Percentiles rank a stretch among this genome's conserved stretches.
Evolutionary conservation across 176 grass and related monocot species (phyloP).

Genomic region (Eleusine coracana): DNA sequence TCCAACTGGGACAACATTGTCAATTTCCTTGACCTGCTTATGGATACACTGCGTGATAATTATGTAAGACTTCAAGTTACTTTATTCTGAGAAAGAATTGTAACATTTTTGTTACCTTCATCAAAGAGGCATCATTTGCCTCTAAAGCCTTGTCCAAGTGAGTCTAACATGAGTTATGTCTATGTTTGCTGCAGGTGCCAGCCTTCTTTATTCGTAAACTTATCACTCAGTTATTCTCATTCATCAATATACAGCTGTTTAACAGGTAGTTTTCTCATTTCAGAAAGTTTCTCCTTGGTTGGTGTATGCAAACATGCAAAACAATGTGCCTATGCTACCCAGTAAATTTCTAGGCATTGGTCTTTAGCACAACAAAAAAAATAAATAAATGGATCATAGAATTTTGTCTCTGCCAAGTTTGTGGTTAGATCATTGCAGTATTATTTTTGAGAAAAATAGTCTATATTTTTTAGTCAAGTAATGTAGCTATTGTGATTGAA

Average conservation of each 20-base stretch:
- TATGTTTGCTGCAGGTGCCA: slow-evolving; percentile 70
- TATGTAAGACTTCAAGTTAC: slow-evolving; percentile 57
- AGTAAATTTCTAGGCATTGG: slow-evolving; percentile 14
- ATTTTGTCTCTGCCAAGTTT: slow-evolving; percentile 9
- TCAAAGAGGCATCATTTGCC: slow-evolving; percentile 10
- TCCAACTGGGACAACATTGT: slow-evolving; percentile 87
- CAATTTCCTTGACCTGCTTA: slow-evolving; percentile 85
- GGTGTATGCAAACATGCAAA: slow-evolving; percentile 12
- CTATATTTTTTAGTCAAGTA: neutral
- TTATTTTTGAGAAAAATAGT: slow-evolving; percentile 11
- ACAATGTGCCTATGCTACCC: neutral
- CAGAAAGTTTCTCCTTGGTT: slow-evolving; percentile 18
- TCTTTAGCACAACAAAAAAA: neutral
- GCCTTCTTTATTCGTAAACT: slow-evolving; percentile 98
- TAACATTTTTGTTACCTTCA: slow-evolving; percentile 24
- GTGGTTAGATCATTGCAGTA: slow-evolving; percentile 10
- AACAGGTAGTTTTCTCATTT: slow-evolving; percentile 69
- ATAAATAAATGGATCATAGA: slow-evolving; percentile 5
- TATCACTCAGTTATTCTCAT: slow-evolving; percentile 90
- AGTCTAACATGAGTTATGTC: slow-evolving; percentile 26
- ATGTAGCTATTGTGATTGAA: slow-evolving; percentile 14
- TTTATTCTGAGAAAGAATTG: slow-evolving; percentile 6
- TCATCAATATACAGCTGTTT: slow-evolving; percentile 98
- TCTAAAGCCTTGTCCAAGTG: slow-evolving; percentile 17
- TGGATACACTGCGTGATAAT: slow-evolving; percentile 74